These are phyloP conservation scores for Scenedesmus sp. DNA, from an alignment of 163 green algal genomes.

Conservation along the genomic window DNA sequence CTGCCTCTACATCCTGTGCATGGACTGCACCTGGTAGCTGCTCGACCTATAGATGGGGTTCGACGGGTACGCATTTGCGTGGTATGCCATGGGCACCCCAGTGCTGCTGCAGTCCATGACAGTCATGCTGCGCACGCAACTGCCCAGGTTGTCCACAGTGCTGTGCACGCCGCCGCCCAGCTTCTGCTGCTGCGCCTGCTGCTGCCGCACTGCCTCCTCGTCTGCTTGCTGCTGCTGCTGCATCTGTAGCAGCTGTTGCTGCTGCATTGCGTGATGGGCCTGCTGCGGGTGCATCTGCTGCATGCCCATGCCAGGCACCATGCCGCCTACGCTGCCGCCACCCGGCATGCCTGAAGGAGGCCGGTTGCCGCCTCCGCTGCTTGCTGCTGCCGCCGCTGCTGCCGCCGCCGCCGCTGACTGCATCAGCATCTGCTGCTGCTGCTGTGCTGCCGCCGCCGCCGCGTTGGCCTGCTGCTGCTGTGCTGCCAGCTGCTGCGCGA, in stretches of 20 bases:
- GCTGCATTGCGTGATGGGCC: not conserved
- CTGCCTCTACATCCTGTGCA: conserved; percentile 40
- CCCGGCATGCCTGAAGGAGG: conserved; percentile 20
- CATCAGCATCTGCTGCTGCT: conserved; percentile 42
- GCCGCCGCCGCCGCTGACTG: conserved; percentile 28
- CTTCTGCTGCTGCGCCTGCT: conserved; percentile 42
- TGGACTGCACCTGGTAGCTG: conserved; percentile 52
- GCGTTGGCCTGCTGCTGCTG: conserved; percentile 47
- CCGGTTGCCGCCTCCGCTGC: conserved; percentile 19
- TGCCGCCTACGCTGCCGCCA: conserved; percentile 4
- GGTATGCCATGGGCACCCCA: conserved; percentile 20
- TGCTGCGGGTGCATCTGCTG: conserved; percentile 4
- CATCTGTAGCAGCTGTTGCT: conserved; percentile 30
- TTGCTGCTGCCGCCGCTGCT: conserved; percentile 33
- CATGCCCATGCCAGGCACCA: conserved; percentile 4
- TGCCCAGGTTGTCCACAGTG: conserved; percentile 44
- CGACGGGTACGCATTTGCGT: conserved; percentile 8
- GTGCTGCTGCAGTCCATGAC: conserved; percentile 44
- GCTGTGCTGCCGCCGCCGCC: conserved; percentile 1
- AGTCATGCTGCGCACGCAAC: conserved; percentile 48
- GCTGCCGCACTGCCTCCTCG: conserved; percentile 2
- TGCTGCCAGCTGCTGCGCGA: conserved; percentile 17
- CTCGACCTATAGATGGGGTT: conserved; percentile 41
- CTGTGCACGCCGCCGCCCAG: conserved; percentile 20
- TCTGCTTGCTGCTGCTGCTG: conserved; percentile 45